Evolutionary conservation across 225 moss, liverwort and hornwort genomes (phyloP), one percentile per base, ranked within the genome.

Genomic region (Takakia lepidozioides): DNA sequence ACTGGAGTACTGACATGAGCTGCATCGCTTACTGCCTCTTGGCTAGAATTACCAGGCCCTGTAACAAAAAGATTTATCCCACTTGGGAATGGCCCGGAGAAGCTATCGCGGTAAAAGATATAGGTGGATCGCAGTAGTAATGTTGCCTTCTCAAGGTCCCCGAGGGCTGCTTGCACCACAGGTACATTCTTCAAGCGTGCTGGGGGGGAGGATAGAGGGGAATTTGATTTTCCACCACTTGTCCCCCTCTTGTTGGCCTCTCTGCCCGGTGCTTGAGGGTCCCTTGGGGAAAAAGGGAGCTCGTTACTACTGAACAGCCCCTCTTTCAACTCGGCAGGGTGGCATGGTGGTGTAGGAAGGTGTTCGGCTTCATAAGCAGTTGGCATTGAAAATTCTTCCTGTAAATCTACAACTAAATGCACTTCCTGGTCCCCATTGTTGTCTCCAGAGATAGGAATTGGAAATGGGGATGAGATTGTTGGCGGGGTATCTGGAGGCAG

Each of bases 51-150:
- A 38, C 58, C 68, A 55, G 70, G 65, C 40, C 66, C 70, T 47
- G 80, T 56, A 57, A 85, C 48, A 36, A 65, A 93, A 15, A 93
- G 29, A 68, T 81, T 84, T 30, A 93, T 86, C 59, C 88, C 88
- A 55, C 63, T 80, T n/a, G 93, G 88, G 55, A 86, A 88, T 46
- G 93, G 83, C 8, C 88, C 85, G 45, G 88, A 84, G 62, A 76
- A 68, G 58, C 93, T 88, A 48, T 93, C 93, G 49, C 93, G 78
- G 24, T 85, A 88, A 38, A 93, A 93, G 3, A 83, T 83, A 35
- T 76, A 93, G 5, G 88, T 63, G 59, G 88, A 88, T 51, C 86
- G 83, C 49, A 93, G 43, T 27, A 93, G 52, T 42, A 80, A 65
- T 44, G 71, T 74, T 37, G 93, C 93, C 59, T 81, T 86, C 25